These are phyloP conservation scores for Gynochthodes officinalis DNA, from an alignment of 257 asterid genomes.

Conservation along the genomic window DNA sequence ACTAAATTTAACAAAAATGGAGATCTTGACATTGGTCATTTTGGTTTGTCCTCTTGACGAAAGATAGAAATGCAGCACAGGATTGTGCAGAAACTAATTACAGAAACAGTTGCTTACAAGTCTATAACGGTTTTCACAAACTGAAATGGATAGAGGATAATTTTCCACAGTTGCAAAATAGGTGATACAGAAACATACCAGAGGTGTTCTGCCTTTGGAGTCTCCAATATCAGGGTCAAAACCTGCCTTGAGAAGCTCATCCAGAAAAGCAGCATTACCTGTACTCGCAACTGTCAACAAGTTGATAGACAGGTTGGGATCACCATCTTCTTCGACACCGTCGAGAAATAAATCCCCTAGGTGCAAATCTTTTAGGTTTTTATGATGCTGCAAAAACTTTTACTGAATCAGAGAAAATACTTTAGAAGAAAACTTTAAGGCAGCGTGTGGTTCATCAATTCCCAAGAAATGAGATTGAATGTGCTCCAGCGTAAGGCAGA, in stretches of 20 bases:
- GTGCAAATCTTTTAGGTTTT: slow-evolving; percentile 56
- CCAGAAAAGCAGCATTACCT: slow-evolving; percentile 85
- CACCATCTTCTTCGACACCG: slow-evolving; percentile 52
- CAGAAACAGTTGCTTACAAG: no score
- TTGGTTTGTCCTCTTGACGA: no score
- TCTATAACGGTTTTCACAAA: not conserved
- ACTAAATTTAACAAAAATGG: no score
- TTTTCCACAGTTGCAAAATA: not conserved
- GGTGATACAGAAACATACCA: slow-evolving; percentile 41
- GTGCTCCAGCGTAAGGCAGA: not conserved
- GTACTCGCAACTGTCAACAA: slow-evolving; percentile 72
- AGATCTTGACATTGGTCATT: no score
- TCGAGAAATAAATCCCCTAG: slow-evolving; percentile 60
- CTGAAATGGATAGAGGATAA: not conserved
- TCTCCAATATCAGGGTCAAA: slow-evolving; percentile 87
- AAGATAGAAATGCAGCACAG: not conserved
- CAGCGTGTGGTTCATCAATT: not conserved
- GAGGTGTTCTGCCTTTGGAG: slow-evolving; percentile 66
- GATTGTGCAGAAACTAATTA: not conserved
- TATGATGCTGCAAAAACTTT: slow-evolving; percentile 65
- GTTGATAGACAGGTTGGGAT: slow-evolving; percentile 58
- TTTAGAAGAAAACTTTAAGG: not conserved
- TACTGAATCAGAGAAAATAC: not conserved
- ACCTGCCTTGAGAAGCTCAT: slow-evolving; percentile 84
- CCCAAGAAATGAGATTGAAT: not conserved